These are phyloP conservation scores for Neurospora sublineolata DNA, from an alignment of 495 filamentous ascomycete species.

Conservation along the genomic window DNA sequence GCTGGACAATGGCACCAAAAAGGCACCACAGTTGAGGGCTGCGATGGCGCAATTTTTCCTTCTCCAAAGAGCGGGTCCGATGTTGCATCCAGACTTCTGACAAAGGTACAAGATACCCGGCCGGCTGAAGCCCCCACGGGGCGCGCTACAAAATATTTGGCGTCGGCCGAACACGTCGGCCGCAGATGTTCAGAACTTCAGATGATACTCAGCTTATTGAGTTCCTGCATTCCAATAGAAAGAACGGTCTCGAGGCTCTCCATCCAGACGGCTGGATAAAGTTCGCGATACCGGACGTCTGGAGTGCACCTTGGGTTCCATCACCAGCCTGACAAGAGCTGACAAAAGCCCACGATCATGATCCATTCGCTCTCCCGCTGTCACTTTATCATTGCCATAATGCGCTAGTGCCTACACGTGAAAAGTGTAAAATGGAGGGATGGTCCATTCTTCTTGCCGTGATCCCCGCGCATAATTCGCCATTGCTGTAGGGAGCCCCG, in stretches of 20 bases:
- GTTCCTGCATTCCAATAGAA: background rate
- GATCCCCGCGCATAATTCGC: background rate
- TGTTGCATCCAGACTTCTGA: background rate
- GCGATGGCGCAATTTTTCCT: constrained; percentile 24
- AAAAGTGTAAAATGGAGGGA: background rate
- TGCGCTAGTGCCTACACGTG: background rate
- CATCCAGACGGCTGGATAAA: background rate
- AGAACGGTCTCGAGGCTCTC: background rate
- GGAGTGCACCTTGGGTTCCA: background rate
- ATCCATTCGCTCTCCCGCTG: background rate
- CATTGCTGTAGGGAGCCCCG: background rate
- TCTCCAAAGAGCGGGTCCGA: constrained; percentile 7
- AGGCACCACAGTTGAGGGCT: constrained; percentile 4
- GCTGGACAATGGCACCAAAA: background rate
- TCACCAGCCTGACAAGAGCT: background rate
- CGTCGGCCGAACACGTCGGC: background rate
- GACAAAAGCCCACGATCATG: background rate
- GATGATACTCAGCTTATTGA: background rate
- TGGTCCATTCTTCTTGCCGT: background rate
- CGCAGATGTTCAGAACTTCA: background rate
- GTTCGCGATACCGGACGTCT: background rate
- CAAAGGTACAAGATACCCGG: constrained; percentile 12
- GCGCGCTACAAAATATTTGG: constrained; percentile 14
- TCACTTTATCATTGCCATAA: background rate
- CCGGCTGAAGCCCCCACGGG: background rate